Conservation (phyloP, 2,329 filamentous ascomycete genomes). For the Tolypocladium amazonense region DNA sequence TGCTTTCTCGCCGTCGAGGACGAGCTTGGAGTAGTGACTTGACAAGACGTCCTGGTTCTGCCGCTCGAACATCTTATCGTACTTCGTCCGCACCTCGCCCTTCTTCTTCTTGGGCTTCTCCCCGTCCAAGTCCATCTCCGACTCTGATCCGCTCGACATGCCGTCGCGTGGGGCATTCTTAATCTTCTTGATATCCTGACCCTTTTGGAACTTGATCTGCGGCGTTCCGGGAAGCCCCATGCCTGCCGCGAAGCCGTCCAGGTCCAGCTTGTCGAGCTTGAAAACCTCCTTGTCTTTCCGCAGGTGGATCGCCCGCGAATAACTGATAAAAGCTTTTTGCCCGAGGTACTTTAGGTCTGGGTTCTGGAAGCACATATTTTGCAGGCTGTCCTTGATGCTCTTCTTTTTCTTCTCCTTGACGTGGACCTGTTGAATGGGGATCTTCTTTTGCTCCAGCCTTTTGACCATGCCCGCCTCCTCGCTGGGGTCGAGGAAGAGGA, state of each 20-base stretch:
- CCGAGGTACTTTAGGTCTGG: constrained; percentile 88
- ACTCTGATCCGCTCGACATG: constrained; percentile 51
- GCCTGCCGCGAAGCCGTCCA: constrained; percentile 79
- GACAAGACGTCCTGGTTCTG: constrained; percentile 93
- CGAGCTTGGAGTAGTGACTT: constrained; percentile 84
- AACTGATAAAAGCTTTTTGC: constrained; percentile 91
- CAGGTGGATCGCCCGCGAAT: constrained; percentile 72
- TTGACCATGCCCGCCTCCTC: constrained; percentile 90
- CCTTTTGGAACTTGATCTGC: constrained; percentile 86
- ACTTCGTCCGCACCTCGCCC: constrained; percentile 76
- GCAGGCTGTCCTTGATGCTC: constrained; percentile 72
- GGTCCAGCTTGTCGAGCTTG: constrained; percentile 67
- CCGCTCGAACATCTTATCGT: constrained; percentile 95
- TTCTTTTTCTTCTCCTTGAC: constrained; percentile 83
- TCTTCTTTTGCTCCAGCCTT: constrained; percentile 76
- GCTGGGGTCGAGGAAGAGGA: constrained; percentile 83
- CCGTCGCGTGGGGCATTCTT: constrained; percentile 75
- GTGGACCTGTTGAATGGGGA: constrained; percentile 78
- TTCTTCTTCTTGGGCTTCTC: constrained; percentile 50
- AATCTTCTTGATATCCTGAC: constrained; percentile 72
- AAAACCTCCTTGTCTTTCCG: constrained; percentile 92
- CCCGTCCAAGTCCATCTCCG: constrained; percentile 41
- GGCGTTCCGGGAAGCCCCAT: constrained; percentile 85
- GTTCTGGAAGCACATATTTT: constrained; percentile 94
- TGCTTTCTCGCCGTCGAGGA: constrained; percentile 41